A percentile compares a stretch with the other conserved stretches of the same genome.
These are phyloP conservation scores for Neotropicomus parvogracilis DNA, from an alignment of 1,284 basidiomycete genomes.

Conservation along the genomic window DNA sequence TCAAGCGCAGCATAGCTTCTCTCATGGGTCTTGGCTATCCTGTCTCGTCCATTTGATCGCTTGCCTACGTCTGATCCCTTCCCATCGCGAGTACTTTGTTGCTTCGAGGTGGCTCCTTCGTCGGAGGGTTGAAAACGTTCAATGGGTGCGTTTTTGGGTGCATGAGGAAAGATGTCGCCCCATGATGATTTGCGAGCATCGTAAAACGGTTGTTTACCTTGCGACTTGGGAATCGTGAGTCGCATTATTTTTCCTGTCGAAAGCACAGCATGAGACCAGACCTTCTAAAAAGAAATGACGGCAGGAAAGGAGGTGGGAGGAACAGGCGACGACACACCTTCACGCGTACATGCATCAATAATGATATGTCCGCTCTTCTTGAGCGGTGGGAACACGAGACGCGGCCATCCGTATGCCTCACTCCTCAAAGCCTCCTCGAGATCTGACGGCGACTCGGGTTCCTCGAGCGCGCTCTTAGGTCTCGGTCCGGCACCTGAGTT, in stretches of 20 bases:
- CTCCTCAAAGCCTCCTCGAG: constrained; percentile 50
- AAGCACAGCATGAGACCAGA: constrained; percentile 30
- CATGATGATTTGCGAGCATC: constrained; percentile 91
- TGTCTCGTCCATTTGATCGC: constrained; percentile 36
- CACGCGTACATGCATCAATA: constrained; percentile 82
- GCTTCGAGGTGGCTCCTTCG: constrained; percentile 24
- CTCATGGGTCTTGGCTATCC: constrained; percentile 23
- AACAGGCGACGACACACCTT: constrained; percentile 50
- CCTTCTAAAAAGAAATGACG: constrained; percentile 13
- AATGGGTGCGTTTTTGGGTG: constrained; percentile 68
- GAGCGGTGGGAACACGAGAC: constrained; percentile 85
- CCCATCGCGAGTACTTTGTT: constrained; percentile 14
- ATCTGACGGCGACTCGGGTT: constrained; percentile 29
- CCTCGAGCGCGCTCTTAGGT: constrained; percentile 8
- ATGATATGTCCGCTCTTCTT: constrained; percentile 93
- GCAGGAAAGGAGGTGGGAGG: constrained; percentile 6
- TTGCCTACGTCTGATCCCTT: constrained; percentile 59
- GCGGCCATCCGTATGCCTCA: constrained; percentile 84
- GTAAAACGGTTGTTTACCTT: constrained; percentile 92
- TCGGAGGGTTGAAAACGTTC: constrained; percentile 50
- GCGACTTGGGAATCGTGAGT: constrained; percentile 85
- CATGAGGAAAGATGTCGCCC: constrained; percentile 95
- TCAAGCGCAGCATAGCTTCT: constrained; percentile 40
- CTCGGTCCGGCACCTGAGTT: constrained; percentile 1
- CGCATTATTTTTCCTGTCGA: constrained; percentile 81